Percentiles rank a stretch among this genome's conserved stretches.
These are phyloP conservation scores for Nosema muscidifuracis DNA, from an alignment of 371 early-diverging fungal genomes.

Conservation along the genomic window DNA sequence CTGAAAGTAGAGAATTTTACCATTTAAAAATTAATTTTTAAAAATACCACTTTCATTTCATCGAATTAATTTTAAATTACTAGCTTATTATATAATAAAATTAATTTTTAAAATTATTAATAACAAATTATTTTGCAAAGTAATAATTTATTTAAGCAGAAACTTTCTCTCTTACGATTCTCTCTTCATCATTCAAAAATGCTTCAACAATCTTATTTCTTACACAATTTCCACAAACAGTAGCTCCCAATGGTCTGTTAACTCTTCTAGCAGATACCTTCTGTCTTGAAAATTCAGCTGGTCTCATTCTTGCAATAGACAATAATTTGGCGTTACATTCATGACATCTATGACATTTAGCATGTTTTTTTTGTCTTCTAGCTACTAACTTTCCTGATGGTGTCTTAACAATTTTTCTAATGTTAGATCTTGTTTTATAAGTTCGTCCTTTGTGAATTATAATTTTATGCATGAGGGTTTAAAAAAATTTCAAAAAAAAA, in stretches of 20 bases:
- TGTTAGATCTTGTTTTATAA: conserved; percentile 59
- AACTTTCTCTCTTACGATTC: conserved; percentile 38
- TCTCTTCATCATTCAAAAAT: conserved; percentile 60
- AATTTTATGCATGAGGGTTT: conserved; percentile 21
- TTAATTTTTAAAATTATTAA: background rate
- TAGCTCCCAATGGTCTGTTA: conserved; percentile 58
- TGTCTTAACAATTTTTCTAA: conserved; percentile 43
- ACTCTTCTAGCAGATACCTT: conserved; percentile 59
- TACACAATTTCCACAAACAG: conserved; percentile 58
- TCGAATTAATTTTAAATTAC: background rate
- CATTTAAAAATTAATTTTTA: background rate
- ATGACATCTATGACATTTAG: conserved; percentile 59
- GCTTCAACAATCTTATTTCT: conserved; percentile 53
- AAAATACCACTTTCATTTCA: background rate
- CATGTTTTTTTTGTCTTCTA: conserved; percentile 53
- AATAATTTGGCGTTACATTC: conserved; percentile 57
- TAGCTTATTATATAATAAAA: background rate
- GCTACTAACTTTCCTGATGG: conserved; percentile 41
- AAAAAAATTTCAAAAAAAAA: background rate
- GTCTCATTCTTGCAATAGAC: conserved; percentile 56
- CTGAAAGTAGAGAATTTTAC: no score
- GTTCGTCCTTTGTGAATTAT: conserved; percentile 48
- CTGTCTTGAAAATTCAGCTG: conserved; percentile 60
- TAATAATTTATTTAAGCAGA: conserved; percentile 1
- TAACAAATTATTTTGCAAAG: no score